A percentile compares a stretch with the other conserved stretches of the same genome.
phyloP scores from a whole-genome alignment of 1,284 basidiomycete genomes.

The Sporisorium reilianum region DNA sequence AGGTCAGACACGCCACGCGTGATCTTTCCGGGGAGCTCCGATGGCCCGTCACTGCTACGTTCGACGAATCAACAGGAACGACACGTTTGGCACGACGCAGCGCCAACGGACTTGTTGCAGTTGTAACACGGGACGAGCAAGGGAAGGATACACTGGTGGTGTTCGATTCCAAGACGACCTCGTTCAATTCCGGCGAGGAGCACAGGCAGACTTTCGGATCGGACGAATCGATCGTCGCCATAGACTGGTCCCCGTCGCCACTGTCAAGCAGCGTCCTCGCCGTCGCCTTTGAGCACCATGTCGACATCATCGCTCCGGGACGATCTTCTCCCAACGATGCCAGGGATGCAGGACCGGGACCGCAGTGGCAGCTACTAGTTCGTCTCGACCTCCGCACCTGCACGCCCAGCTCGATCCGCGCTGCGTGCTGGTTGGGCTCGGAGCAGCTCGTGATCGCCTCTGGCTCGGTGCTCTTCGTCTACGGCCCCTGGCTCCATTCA shows the following conservation, averaged over 20 bases:
- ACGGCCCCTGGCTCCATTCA: constrained; percentile 29
- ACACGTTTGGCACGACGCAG: constrained; percentile 9
- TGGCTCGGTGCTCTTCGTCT: constrained; percentile 33
- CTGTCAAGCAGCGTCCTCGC: constrained; percentile 24
- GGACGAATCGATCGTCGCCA: constrained; percentile 13
- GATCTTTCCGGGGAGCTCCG: constrained; percentile 2
- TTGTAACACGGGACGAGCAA: constrained; percentile 12
- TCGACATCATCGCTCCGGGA: constrained; percentile 31
- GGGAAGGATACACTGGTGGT: constrained; percentile 72
- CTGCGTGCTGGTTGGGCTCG: constrained; percentile 31
- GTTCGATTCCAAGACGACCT: constrained; percentile 93
- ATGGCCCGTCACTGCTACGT: constrained; percentile 10
- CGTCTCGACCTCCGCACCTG: constrained; percentile 26
- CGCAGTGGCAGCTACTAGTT: constrained; percentile 25
- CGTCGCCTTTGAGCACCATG: constrained; percentile 32
- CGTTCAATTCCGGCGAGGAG: constrained; percentile 82
- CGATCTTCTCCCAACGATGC: constrained; percentile 7
- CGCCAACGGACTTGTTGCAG: constrained; percentile 21
- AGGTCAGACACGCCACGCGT: constrained; percentile 1
- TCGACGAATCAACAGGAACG: constrained; percentile 1
- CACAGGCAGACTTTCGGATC: constrained; percentile 24
- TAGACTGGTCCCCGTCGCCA: constrained; percentile 46
- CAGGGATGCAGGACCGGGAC: too few species aligned
- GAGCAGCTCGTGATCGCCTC: constrained; percentile 43
- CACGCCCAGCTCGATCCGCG: constrained; percentile 36